Conservation (phyloP, 371 early-diverging fungal genomes). For the Saksenaea oblongispora region DNA sequence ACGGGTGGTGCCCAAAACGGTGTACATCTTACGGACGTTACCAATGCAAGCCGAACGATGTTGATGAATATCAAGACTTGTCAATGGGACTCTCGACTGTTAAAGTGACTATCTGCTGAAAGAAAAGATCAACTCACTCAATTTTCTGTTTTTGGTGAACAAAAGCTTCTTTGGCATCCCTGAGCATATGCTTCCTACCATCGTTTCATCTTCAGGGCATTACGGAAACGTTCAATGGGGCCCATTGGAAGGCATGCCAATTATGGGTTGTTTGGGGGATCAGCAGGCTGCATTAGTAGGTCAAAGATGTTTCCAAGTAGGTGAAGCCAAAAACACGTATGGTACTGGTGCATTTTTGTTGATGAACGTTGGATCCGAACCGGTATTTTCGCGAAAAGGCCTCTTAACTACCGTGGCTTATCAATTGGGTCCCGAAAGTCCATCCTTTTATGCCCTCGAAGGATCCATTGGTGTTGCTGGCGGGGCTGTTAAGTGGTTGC, state of each 20-base stretch:
- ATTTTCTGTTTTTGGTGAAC: background rate
- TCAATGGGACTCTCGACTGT: slow-evolving; percentile 76
- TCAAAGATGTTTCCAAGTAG: slow-evolving; percentile 85
- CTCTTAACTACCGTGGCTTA: slow-evolving; percentile 92
- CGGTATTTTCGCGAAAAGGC: slow-evolving; percentile 81
- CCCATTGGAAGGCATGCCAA: slow-evolving; percentile 67
- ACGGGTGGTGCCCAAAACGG: slow-evolving; percentile 74
- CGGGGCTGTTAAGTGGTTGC: slow-evolving; percentile 90
- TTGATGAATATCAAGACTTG: slow-evolving; percentile 84
- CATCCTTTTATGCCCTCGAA: slow-evolving; percentile 90
- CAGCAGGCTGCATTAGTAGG: slow-evolving; percentile 98
- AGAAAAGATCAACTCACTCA: background rate
- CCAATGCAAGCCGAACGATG: slow-evolving; percentile 93
- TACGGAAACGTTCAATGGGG: slow-evolving; percentile 72
- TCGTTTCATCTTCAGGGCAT: slow-evolving; percentile 80
- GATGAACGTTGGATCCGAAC: slow-evolving; percentile 87
- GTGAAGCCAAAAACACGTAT: slow-evolving; percentile 94
- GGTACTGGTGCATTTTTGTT: slow-evolving; percentile 97
- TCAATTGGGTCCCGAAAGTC: slow-evolving; percentile 76
- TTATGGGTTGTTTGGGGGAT: slow-evolving; percentile 91
- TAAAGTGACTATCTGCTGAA: slow-evolving; percentile 40
- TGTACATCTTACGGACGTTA: slow-evolving; percentile 86
- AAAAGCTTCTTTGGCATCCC: slow-evolving; percentile 73
- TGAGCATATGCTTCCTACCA: slow-evolving; percentile 67
- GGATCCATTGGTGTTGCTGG: slow-evolving; percentile 95